phyloP scores from a whole-genome alignment of 768 basidiomycete species.

The Rhodotorula paludigena region DNA sequence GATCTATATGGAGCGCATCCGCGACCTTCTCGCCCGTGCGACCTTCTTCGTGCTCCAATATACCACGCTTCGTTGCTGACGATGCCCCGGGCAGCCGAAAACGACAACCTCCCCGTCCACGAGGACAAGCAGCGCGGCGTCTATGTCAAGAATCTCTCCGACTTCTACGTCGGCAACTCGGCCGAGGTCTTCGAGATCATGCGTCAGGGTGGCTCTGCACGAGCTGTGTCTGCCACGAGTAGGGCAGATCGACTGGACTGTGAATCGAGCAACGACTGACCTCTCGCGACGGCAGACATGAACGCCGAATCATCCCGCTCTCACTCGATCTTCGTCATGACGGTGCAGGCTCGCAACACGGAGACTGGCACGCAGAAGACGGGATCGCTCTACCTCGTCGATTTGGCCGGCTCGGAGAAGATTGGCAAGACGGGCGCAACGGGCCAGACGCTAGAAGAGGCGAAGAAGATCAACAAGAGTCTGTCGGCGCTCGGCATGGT shows the following conservation, averaged over 20 bases:
- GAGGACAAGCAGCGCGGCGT: constrained; percentile 97
- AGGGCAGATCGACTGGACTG: constrained; percentile 45
- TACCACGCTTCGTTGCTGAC: neutral
- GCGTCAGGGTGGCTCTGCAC: constrained; percentile 85
- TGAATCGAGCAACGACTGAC: neutral
- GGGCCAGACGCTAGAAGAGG: constrained; percentile 96
- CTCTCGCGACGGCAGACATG: constrained; percentile 64
- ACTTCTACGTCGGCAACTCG: constrained; percentile 95
- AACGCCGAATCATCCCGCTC: constrained; percentile 98
- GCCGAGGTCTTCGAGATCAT: constrained; percentile 97
- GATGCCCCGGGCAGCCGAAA: constrained; percentile 60
- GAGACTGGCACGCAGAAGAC: constrained; percentile 94
- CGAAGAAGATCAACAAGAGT: constrained; percentile 99
- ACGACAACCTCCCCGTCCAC: constrained; percentile 96
- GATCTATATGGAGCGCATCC: constrained; percentile 93
- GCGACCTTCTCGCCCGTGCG: constrained; percentile 92
- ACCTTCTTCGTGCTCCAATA: fast-evolving
- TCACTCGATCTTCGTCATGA: constrained; percentile 97
- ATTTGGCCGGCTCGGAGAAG: constrained; percentile 97
- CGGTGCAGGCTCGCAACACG: constrained; percentile 91
- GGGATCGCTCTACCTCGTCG: constrained; percentile 93
- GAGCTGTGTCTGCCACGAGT: constrained; percentile 94
- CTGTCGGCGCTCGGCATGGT: constrained; percentile 98
- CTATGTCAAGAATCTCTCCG: constrained; percentile 94
- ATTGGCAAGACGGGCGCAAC: constrained; percentile 99